Conservation (phyloP, 2,329 filamentous ascomycete species). For the Penicillium digitatum region DNA sequence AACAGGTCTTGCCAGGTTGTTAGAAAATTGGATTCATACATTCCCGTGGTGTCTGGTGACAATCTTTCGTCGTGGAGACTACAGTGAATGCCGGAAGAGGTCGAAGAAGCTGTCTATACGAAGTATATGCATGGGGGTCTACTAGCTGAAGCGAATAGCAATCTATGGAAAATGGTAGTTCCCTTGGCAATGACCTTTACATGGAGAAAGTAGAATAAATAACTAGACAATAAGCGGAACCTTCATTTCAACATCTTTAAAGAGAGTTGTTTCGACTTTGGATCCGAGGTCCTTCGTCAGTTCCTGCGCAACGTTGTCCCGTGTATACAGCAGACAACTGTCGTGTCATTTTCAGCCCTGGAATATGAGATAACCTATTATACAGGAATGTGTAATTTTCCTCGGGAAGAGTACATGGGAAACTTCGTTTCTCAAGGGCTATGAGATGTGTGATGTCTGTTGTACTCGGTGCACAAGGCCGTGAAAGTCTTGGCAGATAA, state of each 20-base stretch:
- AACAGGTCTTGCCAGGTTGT: too few relatives aligned
- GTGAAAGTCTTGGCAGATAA: not conserved
- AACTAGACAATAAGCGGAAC: too few relatives aligned
- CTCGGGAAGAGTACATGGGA: not conserved
- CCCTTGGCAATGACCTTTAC: too few relatives aligned
- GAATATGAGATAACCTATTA: not conserved
- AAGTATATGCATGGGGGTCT: not conserved
- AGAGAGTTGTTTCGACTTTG: too few relatives aligned
- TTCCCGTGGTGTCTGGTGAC: too few relatives aligned
- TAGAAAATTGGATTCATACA: too few relatives aligned
- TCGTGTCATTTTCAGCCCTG: not conserved
- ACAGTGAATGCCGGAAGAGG: too few relatives aligned
- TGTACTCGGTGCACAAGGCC: not conserved
- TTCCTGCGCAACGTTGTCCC: not conserved
- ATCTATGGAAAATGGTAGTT: not conserved
- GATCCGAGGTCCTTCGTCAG: not conserved
- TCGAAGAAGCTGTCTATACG: not conserved
- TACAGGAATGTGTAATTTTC: not conserved
- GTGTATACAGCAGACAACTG: not conserved
- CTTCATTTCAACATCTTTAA: too few relatives aligned
- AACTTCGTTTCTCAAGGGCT: not conserved
- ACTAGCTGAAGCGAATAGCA: not conserved
- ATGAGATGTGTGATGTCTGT: not conserved
- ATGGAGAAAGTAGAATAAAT: not conserved
- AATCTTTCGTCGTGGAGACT: too few relatives aligned